Percentiles rank a stretch among this genome's conserved stretches.
Conservation (phyloP, 768 basidiomycete species). For the Hericium coralloides region DNA sequence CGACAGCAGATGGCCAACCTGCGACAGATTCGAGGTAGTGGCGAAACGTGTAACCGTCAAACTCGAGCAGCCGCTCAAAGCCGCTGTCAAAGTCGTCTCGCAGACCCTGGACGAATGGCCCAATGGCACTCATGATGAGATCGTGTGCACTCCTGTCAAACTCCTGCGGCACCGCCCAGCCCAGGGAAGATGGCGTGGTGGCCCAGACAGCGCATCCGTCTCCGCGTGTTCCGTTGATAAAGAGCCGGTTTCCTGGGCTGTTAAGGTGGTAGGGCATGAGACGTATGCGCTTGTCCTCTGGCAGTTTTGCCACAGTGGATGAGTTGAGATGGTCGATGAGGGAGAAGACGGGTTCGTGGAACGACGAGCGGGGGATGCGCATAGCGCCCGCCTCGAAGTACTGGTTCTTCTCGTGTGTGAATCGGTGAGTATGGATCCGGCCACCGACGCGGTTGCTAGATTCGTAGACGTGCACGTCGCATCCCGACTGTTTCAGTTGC, state of each 20-base stretch:
- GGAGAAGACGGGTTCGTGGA: constrained; percentile 8
- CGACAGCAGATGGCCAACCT: constrained; percentile 12
- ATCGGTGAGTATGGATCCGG: constrained; percentile 12
- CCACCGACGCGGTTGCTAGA: constrained; percentile 10
- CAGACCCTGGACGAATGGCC: constrained; percentile 7
- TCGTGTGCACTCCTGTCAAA: constrained; percentile 9
- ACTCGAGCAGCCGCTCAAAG: constrained; percentile 11
- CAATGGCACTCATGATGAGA: constrained; percentile 9
- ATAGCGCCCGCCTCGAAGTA: constrained; percentile 16
- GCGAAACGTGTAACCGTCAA: constrained; percentile 16
- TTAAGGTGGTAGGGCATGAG: constrained; percentile 12
- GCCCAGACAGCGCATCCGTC: background rate
- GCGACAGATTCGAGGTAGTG: constrained; percentile 8
- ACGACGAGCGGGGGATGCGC: constrained; percentile 14
- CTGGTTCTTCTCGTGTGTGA: constrained; percentile 11
- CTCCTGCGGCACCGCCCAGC: constrained; percentile 6
- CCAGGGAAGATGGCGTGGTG: constrained; percentile 2
- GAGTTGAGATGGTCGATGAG: constrained; percentile 6
- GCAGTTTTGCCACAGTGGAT: background rate
- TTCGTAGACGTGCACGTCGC: constrained; percentile 11
- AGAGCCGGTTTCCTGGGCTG: constrained; percentile 11
- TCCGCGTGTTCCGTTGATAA: constrained; percentile 6
- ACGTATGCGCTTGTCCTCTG: constrained; percentile 5
- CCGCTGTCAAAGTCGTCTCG: constrained; percentile 10
- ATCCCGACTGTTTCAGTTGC: constrained; percentile 6